Evolutionary conservation across 768 basidiomycete genomes (phyloP).

Genomic region (Chlorophyllum brunneum): DNA sequence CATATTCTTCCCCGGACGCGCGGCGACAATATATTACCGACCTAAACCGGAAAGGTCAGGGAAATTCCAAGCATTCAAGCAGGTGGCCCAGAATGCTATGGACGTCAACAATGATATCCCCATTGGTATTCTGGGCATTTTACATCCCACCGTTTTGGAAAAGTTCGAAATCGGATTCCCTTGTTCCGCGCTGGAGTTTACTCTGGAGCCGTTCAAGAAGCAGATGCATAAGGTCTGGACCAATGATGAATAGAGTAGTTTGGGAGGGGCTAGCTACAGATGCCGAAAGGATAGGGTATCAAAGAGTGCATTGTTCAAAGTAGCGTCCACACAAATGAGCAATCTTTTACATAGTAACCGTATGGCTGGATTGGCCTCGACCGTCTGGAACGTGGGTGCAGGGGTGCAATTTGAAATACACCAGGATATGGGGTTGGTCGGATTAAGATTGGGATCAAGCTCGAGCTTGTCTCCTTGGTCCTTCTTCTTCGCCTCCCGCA

Average conservation of each 20-base stretch:
- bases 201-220: conserved; percentile 91
- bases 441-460: too few species aligned
- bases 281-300: conserved; percentile 17
- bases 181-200: conserved; percentile 93
- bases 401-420: too few species aligned
- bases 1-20: conserved; percentile 93
- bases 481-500: conserved; percentile 35
- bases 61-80: conserved; percentile 32
- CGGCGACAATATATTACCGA: conserved; percentile 89
- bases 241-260: conserved; percentile 40
- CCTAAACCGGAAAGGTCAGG: conserved; percentile 35
- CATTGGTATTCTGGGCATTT: conserved; percentile 88
- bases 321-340: not conserved
- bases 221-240: conserved; percentile 55
- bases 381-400: too few species aligned
- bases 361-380: not conserved
- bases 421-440: too few species aligned
- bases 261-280: too few species aligned
- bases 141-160: conserved; percentile 88
- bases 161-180: conserved; percentile 95
- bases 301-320: not conserved
- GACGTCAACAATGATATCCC: conserved; percentile 51
- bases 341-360: not conserved
- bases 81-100: conserved; percentile 43
- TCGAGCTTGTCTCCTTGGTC: conserved; percentile 6